These are phyloP conservation scores for Lachancea meyersii DNA, from an alignment of 805 yeast genomes.

Conservation along the genomic window DNA sequence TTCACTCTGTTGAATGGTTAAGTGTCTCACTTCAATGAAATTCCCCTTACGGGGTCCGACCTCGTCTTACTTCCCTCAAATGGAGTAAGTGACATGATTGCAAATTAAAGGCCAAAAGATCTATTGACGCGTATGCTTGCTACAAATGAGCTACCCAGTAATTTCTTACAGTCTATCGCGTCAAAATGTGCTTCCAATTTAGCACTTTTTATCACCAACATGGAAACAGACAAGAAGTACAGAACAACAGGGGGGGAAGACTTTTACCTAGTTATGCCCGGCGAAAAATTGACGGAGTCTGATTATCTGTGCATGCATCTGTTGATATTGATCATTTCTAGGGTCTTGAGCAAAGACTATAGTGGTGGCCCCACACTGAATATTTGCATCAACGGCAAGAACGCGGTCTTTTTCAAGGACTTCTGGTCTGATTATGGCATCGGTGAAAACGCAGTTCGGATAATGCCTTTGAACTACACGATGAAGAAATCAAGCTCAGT, in stretches of 20 bases:
- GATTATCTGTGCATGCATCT: constrained; percentile 27
- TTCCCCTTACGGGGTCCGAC: constrained; percentile 14
- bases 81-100: constrained; percentile 19
- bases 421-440: not conserved
- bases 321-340: constrained; percentile 24
- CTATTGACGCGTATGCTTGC: constrained; percentile 26
- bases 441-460: not conserved
- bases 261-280: constrained; percentile 20
- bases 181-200: constrained; percentile 18
- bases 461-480: not conserved
- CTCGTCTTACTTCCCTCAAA: constrained; percentile 13
- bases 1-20: constrained; percentile 29
- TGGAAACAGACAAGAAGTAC: constrained; percentile 18
- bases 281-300: constrained; percentile 23
- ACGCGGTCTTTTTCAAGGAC: not conserved
- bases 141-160: constrained; percentile 26
- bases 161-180: constrained; percentile 21
- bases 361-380: not conserved
- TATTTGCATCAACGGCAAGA: constrained; percentile 1
- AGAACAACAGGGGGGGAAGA: constrained; percentile 21
- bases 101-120: constrained; percentile 16
- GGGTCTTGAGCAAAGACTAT: not conserved
- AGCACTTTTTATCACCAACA: constrained; percentile 23
- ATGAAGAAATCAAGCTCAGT: not conserved
- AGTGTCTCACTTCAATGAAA: constrained; percentile 20